phyloP scores from a whole-genome alignment of 2,329 filamentous ascomycete species.

The Verticillium longisporum region DNA sequence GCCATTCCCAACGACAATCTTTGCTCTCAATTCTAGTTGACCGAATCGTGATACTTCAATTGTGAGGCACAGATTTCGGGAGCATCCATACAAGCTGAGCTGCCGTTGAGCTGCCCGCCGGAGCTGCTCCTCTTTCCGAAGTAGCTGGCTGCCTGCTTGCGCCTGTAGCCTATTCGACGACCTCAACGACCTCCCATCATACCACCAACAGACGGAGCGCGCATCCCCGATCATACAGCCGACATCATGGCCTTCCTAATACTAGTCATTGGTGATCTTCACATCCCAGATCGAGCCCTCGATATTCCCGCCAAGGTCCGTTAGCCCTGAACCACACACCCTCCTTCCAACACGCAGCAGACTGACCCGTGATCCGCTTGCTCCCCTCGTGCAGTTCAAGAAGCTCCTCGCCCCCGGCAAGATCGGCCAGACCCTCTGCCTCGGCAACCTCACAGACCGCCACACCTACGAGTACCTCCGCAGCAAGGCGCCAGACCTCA shows the following conservation, averaged over 20 bases:
- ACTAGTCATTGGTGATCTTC: slow-evolving; percentile 85
- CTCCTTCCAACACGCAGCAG: slow-evolving; percentile 3
- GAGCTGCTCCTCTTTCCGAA: not conserved
- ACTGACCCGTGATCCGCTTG: slow-evolving; percentile 1
- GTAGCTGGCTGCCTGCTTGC: not conserved
- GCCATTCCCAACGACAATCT: not conserved
- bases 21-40: not conserved
- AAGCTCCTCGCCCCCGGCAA: slow-evolving; percentile 79
- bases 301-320: slow-evolving; percentile 84
- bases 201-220: not conserved
- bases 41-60: not conserved
- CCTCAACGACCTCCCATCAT: not conserved
- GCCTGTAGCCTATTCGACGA: not conserved
- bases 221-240: not conserved
- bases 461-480: slow-evolving; percentile 76
- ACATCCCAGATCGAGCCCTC: slow-evolving; percentile 86
- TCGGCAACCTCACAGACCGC: slow-evolving; percentile 75
- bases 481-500: slow-evolving; percentile 64
- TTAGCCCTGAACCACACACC: slow-evolving; percentile 1
- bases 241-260: slow-evolving; percentile 78
- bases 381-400: slow-evolving; percentile 55
- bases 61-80: not conserved
- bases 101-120: not conserved
- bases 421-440: slow-evolving; percentile 74
- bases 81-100: not conserved